Conservation (phyloP, 129 eudicot genomes). For the Flaveria linearis region DNA sequence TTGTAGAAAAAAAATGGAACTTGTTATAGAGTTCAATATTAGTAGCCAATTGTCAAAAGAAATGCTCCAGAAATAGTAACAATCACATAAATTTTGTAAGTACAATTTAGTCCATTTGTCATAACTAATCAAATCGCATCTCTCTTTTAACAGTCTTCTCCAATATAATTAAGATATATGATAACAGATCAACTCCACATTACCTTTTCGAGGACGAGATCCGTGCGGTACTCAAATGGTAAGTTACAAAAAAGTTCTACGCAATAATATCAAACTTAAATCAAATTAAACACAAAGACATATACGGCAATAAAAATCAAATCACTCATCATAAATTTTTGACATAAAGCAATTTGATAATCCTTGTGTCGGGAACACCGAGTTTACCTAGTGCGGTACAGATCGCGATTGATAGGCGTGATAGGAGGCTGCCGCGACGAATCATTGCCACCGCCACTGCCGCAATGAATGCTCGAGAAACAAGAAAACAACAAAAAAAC, state of each 20-base stretch:
- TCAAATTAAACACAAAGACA: slow-evolving; percentile 2
- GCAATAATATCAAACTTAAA: slow-evolving; percentile 5
- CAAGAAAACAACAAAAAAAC: slow-evolving; percentile 20
- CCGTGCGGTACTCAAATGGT: neutral
- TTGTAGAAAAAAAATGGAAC: neutral
- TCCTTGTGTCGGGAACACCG: too few relatives aligned
- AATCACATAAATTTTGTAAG: slow-evolving; percentile 11
- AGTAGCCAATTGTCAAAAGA: slow-evolving; percentile 4
- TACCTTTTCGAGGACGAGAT: slow-evolving; percentile 17
- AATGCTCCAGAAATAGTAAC: neutral
- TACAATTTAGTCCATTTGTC: neutral
- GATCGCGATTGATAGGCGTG: slow-evolving; percentile 93
- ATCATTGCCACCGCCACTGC: slow-evolving; percentile 36
- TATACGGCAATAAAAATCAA: slow-evolving; percentile 8
- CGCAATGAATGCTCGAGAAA: slow-evolving; percentile 29
- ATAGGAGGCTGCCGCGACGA: slow-evolving; percentile 34
- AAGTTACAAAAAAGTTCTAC: neutral
- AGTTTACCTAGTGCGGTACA: slow-evolving; percentile 77
- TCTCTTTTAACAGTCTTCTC: neutral
- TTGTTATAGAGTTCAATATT: neutral
- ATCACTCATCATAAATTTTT: slow-evolving; percentile 13
- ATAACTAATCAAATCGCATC: neutral
- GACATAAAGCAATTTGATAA: neutral
- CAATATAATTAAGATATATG: neutral
- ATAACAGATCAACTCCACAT: slow-evolving; percentile 20